Conservation (phyloP, 2,329 filamentous ascomycete species). For the Sporothrix schenckii region DNA sequence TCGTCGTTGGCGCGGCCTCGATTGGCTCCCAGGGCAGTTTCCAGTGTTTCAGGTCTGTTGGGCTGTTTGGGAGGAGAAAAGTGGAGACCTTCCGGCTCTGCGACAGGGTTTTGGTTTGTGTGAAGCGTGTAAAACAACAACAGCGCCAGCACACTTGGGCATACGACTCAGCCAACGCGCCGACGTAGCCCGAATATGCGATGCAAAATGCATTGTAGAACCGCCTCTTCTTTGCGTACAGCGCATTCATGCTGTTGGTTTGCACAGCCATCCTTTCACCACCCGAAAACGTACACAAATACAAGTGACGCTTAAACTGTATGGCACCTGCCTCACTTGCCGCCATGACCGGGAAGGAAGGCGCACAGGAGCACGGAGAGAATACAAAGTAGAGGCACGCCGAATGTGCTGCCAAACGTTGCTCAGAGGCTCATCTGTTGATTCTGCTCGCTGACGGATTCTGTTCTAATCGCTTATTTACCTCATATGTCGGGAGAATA, state of each 20-base stretch:
- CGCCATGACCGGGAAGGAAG: neutral
- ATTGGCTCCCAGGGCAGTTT: slow-evolving; percentile 33
- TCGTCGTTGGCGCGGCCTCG: slow-evolving; percentile 23
- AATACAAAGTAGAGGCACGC: neutral
- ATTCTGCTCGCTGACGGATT: neutral
- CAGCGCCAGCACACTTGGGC: neutral
- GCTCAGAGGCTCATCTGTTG: neutral
- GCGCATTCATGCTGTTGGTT: neutral
- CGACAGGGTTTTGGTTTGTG: slow-evolving; percentile 4
- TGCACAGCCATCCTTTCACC: neutral
- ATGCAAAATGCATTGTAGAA: no score
- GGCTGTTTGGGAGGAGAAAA: slow-evolving; percentile 8
- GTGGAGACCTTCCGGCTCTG: slow-evolving; percentile 12
- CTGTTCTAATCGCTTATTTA: neutral
- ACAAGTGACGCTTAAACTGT: neutral
- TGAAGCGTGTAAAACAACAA: neutral
- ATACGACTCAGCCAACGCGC: slow-evolving; percentile 16
- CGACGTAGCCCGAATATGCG: neutral
- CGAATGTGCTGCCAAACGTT: neutral
- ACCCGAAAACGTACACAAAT: neutral
- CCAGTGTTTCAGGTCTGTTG: slow-evolving; percentile 32
- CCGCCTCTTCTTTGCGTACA: neutral
- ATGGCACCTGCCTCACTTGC: slow-evolving; percentile 17
- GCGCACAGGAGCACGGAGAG: slow-evolving; percentile 1
- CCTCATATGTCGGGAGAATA: neutral